These are phyloP conservation scores for Naumovozyma baii DNA, from an alignment of 805 yeast species.

Conservation along the genomic window DNA sequence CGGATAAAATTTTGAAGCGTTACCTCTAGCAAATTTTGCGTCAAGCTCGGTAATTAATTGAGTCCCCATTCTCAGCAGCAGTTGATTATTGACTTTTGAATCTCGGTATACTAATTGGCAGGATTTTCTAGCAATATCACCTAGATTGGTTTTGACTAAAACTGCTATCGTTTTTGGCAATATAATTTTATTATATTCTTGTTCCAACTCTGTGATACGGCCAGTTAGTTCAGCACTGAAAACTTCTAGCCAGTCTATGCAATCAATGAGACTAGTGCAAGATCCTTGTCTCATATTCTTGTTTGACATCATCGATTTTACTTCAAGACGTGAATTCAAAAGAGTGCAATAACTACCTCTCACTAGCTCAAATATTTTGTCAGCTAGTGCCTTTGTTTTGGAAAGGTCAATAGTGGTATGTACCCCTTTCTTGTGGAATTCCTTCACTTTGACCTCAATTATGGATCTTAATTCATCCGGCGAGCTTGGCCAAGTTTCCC, in stretches of 20 bases:
- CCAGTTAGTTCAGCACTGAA: constrained; percentile 70
- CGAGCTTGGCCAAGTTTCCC: constrained; percentile 37
- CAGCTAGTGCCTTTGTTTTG: constrained; percentile 41
- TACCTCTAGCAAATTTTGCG: constrained; percentile 15
- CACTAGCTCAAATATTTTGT: constrained; percentile 48
- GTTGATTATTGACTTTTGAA: constrained; percentile 13
- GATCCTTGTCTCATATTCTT: constrained; percentile 62
- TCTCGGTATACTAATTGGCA: constrained; percentile 10
- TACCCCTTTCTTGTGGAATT: constrained; percentile 2
- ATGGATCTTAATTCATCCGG: constrained; percentile 28
- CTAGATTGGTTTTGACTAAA: constrained; percentile 26
- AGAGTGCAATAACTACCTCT: constrained; percentile 54
- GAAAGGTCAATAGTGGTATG: constrained; percentile 25
- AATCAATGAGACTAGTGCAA: constrained; percentile 45
- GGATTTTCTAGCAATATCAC: constrained; percentile 17
- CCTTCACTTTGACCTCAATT: constrained; percentile 11
- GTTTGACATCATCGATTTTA: constrained; percentile 82
- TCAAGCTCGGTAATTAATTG: constrained; percentile 36
- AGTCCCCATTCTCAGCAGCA: constrained; percentile 28
- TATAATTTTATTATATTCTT: constrained; percentile 32
- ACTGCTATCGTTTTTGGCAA: constrained; percentile 42
- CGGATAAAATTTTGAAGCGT: constrained; percentile 34
- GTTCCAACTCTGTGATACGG: constrained; percentile 67
- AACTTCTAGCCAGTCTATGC: constrained; percentile 70
- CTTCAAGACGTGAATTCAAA: constrained; percentile 46